A percentile compares a stretch with the other conserved stretches of the same genome.
Evolutionary conservation across 805 yeast species (phyloP).

Genomic region (Suhomyces sp.): DNA sequence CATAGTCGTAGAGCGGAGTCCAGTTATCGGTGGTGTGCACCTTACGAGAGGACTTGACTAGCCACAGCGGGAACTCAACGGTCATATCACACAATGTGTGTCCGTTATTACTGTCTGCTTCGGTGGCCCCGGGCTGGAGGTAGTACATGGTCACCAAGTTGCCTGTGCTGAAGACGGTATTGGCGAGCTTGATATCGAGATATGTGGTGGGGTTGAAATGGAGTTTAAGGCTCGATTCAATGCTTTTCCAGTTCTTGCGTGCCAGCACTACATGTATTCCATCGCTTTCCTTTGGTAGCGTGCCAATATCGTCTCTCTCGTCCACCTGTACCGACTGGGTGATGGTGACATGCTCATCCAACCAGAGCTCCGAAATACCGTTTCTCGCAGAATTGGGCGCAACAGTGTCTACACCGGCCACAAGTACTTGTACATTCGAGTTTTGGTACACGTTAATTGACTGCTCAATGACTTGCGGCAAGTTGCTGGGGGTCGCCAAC

Average conservation of each 20-base stretch:
- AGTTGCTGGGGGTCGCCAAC: conserved; percentile 34
- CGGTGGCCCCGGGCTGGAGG: conserved; percentile 16
- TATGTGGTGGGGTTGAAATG: conserved; percentile 3
- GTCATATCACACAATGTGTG: conserved; percentile 27
- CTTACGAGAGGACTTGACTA: conserved; percentile 3
- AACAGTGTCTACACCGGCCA: conserved; percentile 41
- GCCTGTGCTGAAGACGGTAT: conserved; percentile 37
- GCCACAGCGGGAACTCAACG: conserved; percentile 18
- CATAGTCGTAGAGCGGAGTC: conserved; percentile 26
- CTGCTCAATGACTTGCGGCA: conserved; percentile 28
- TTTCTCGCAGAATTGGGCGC: conserved; percentile 29
- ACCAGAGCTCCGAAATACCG: conserved; percentile 42
- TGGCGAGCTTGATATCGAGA: conserved; percentile 32
- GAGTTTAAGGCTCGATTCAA: conserved; percentile 23
- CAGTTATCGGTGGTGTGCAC: conserved; percentile 24
- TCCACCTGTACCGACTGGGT: conserved; percentile 16
- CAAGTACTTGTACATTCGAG: conserved; percentile 30
- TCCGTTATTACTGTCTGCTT: conserved; percentile 22
- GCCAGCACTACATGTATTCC: conserved; percentile 35
- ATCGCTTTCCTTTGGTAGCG: conserved; percentile 28
- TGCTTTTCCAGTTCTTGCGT: conserved; percentile 36
- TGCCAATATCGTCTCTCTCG: conserved; percentile 22
- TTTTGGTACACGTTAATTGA: conserved; percentile 25
- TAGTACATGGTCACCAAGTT: conserved; percentile 35
- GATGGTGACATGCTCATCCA: conserved; percentile 22